Evolutionary conservation across 1,284 basidiomycete genomes (phyloP).

Genomic region (Tylopilus sp.): DNA sequence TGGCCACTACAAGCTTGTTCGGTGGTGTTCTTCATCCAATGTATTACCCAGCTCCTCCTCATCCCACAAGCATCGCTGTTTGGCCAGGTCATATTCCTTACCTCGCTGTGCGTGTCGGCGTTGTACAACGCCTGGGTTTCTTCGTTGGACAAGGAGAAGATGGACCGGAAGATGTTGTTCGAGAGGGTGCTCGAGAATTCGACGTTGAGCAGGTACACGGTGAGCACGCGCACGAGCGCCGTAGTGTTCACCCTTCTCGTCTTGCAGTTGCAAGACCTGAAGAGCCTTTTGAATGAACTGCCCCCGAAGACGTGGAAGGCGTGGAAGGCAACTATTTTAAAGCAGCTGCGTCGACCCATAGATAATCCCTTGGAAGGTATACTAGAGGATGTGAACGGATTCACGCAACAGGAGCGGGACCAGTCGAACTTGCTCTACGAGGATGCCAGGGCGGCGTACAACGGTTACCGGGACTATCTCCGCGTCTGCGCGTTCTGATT

Average conservation of each 20-base stretch:
- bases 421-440: background rate
- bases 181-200: background rate
- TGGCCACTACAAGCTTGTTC: constrained; percentile 11
- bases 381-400: background rate
- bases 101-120: background rate
- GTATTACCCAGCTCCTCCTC: constrained; percentile 23
- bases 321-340: background rate
- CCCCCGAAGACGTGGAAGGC: background rate
- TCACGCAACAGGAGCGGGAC: background rate
- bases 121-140: background rate
- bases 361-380: background rate
- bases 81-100: constrained; percentile 29
- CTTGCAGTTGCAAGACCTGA: background rate
- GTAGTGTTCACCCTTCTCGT: background rate
- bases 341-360: background rate
- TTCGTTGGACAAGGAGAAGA: background rate
- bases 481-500: no score
- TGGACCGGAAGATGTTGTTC: background rate
- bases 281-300: background rate
- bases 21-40: constrained; percentile 8
- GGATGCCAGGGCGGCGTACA: background rate
- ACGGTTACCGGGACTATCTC: background rate
- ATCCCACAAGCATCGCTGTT: constrained; percentile 26
- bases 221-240: background rate
- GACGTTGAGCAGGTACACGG: background rate